Conservation (phyloP, 805 yeast genomes). For the Saccharomycopsis sp. region DNA sequence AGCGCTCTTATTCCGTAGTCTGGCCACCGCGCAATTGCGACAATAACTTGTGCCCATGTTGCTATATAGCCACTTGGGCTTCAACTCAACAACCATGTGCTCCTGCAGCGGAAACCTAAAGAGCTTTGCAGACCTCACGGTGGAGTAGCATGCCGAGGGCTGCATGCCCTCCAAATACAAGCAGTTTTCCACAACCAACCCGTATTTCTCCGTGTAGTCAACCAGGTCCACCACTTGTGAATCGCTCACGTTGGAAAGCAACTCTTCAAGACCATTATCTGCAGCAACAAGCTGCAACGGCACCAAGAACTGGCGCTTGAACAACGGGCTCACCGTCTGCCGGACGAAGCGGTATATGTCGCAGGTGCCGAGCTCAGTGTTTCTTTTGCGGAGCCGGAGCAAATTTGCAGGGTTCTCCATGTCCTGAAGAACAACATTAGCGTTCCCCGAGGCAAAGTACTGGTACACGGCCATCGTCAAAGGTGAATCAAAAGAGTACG, state of each 20-base stretch:
- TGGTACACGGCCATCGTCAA: too few species aligned
- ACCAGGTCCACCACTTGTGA: too few species aligned
- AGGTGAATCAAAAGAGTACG: too few species aligned
- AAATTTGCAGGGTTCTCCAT: slow-evolving; percentile 28
- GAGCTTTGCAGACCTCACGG: slow-evolving; percentile 32
- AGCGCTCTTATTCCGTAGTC: slow-evolving; percentile 25
- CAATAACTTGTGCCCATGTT: slow-evolving; percentile 37
- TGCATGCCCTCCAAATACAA: slow-evolving; percentile 31
- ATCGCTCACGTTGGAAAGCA: too few species aligned
- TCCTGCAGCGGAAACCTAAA: too few species aligned
- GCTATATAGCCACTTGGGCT: slow-evolving; percentile 51
- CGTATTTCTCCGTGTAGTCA: slow-evolving; percentile 34
- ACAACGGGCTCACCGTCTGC: slow-evolving; percentile 26
- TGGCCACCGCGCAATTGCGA: slow-evolving; percentile 44
- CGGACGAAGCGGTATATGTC: slow-evolving; percentile 29
- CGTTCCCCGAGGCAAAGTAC: slow-evolving; percentile 40
- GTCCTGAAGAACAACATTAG: slow-evolving; percentile 35
- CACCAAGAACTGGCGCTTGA: slow-evolving; percentile 6
- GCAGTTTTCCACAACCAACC: slow-evolving; percentile 33
- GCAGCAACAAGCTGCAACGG: slow-evolving; percentile 2
- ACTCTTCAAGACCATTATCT: too few species aligned
- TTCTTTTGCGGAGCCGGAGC: slow-evolving; percentile 26
- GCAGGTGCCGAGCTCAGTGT: slow-evolving; percentile 28
- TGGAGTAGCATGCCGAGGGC: slow-evolving; percentile 23
- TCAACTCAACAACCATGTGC: slow-evolving; percentile 35